Evolutionary conservation across 169 alveolate genomes (phyloP), one percentile per base, ranked within the genome.

Genomic region (Prorocentrum cordatum): DNA sequence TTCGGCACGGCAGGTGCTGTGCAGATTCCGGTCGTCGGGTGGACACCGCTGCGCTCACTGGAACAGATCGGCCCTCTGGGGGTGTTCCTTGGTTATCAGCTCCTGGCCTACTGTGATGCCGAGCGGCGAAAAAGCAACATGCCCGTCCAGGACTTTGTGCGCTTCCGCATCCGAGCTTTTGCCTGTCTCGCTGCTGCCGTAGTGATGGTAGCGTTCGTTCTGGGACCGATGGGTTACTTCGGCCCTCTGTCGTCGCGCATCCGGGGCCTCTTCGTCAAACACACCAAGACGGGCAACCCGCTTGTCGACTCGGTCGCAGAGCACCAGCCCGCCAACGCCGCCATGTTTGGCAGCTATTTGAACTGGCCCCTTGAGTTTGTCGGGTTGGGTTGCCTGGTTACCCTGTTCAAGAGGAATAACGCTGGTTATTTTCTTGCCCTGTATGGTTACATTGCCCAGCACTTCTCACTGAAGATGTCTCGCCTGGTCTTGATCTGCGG

Each of bases 271-370:
- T 82, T 82, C 33, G 91, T 82, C 70, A 82, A 82, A 80, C 91
- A 82, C 54, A 82, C 91, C 31, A 82, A 82, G 68, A 82, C 91
- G 5, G 91, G 91, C 47, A 82, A 82, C 39, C 91, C 91, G 4
- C 32, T 82, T 4, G 91, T 82, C 29, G 91, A 82, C 67, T 82
- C 91, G 29, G 91, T 82, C 18, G 91, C 91, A 5, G 91, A 82
- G 62, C 91, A 82, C 29, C 91, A 82, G 91, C 91, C 91, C 22
- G 89, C 88, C 75, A 77, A 47, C 75, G 75, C 88, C 24, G 54
- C 88, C 88, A 77, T 77, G 88, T 77, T 59, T 31, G 88, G 75
- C 29, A 77, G 80, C 67, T 82, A 82, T 58, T 20, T 82, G 39
- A 82, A 82, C 91, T 38, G 61, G 26, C 91, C 91, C 6, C 26